Evolutionary conservation across 2,329 filamentous ascomycete species (phyloP), one percentile per base, ranked within the genome.

Genomic region (Ophiocordyceps sinensis): DNA sequence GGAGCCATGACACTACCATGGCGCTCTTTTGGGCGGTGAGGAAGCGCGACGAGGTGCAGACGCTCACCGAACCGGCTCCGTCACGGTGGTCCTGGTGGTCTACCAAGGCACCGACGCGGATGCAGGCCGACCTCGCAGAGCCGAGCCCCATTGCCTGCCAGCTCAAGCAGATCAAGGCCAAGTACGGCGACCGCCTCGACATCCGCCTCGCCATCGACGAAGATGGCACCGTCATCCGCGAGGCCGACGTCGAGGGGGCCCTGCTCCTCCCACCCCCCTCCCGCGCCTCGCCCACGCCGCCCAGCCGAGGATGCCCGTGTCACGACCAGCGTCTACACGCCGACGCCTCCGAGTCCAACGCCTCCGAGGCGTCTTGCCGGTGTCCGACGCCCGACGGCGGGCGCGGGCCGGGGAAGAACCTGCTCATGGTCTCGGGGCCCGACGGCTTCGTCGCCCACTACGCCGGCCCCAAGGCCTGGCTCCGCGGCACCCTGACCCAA

Each of bases 381-480:
- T 62, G 58, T 44, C 46, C 47, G 1, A 37, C 47, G 10, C 43
- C 41, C 1, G 37, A 47, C 11, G 51, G 50, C 6, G 50, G 42
- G 11, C 34, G 23, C 23, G 13, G 40, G 11, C 52, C 61, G 1
- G 69, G 73, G 1, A 74, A 71, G 47, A 79, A 78, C 44, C 57
- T 94, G 17, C 66, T 95, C n/a, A 68, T 94, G 42, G 75, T 96
- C 1, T 94, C 87, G 1, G 91, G 91, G 0, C 89, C 91, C 0
- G 85, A 94, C 41, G 89, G 91, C 1, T 96, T 96, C 61, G 72
- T 96, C 32, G 72, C 75, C 36, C 73, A 82, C 47, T 85, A 83
- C 62, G 85, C 86, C 3, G 89, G 91, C 1, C 45, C 78, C 10
- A 94, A 94, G 62, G 62, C 75, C 3, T 93, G 85, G 83, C 65